Conservation (phyloP, 1,139 yeast species). For the Diutina scorzettiae region DNA sequence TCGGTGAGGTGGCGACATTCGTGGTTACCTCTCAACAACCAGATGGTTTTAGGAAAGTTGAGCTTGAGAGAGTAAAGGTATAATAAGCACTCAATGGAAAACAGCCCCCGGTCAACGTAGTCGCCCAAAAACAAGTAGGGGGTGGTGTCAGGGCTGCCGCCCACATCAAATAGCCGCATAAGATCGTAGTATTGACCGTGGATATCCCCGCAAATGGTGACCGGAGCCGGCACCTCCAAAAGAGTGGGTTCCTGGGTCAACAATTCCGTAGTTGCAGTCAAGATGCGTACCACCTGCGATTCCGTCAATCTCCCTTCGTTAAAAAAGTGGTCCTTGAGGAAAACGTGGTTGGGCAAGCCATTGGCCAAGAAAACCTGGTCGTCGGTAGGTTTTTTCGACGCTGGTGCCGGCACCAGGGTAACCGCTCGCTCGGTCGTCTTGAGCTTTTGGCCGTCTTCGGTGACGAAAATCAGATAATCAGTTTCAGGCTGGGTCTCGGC, state of each 20-base stretch:
- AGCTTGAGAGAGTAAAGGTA: conserved; percentile 74
- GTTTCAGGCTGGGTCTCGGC: conserved; percentile 7
- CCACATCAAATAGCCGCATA: conserved; percentile 85
- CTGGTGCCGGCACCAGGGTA: conserved; percentile 56
- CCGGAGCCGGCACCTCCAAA: conserved; percentile 79
- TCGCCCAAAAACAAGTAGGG: conserved; percentile 85
- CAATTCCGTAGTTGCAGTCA: conserved; percentile 57
- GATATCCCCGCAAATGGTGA: conserved; percentile 91
- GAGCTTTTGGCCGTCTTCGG: conserved; percentile 58
- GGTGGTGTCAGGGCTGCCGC: conserved; percentile 74
- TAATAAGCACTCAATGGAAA: conserved; percentile 78
- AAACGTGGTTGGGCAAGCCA: conserved; percentile 65
- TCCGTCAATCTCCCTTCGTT: conserved; percentile 73
- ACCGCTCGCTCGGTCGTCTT: conserved; percentile 65
- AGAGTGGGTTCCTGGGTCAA: conserved; percentile 68
- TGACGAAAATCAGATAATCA: conserved; percentile 45
- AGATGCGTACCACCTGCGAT: conserved; percentile 59
- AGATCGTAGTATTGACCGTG: conserved; percentile 94
- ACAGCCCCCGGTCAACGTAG: conserved; percentile 91
- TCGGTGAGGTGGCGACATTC: conserved; percentile 92
- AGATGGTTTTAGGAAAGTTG: conserved; percentile 64
- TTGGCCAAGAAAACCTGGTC: conserved; percentile 48
- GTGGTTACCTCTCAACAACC: conserved; percentile 88
- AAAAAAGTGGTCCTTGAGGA: conserved; percentile 62
- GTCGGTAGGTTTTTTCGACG: conserved; percentile 52